phyloP scores from a whole-genome alignment of 2,329 filamentous ascomycete genomes.

The Aspergillus costaricaensis region DNA sequence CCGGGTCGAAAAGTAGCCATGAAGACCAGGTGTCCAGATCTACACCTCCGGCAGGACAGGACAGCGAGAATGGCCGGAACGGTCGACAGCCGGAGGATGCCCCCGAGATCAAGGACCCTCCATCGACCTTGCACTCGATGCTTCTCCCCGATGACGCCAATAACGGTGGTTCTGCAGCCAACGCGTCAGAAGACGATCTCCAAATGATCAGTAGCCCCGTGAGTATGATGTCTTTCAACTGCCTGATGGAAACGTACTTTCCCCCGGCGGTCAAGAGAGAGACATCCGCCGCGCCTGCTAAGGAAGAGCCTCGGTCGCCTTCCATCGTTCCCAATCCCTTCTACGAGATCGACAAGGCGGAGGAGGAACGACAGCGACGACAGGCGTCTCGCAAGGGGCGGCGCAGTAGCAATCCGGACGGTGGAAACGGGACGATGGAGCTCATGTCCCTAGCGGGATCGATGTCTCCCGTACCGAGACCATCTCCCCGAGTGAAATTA shows the following conservation, averaged over 20 bases:
- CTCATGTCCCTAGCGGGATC: constrained; percentile 7
- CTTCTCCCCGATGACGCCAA: constrained; percentile 11
- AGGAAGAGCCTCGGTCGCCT: constrained; percentile 4
- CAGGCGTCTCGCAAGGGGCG: constrained; percentile 10
- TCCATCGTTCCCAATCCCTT: constrained; percentile 35
- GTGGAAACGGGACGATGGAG: constrained; percentile 10
- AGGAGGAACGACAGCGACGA: constrained; percentile 16
- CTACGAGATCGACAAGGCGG: constrained; percentile 30
- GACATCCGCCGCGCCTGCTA: background rate
- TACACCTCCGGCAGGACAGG: background rate
- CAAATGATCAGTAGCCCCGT: constrained; percentile 19
- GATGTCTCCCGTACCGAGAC: constrained; percentile 13
- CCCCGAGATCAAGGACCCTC: background rate
- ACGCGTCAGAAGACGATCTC: constrained; percentile 14
- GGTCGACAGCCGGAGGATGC: background rate
- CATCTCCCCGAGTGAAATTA: background rate
- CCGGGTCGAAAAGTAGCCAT: background rate
- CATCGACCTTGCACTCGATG: constrained; percentile 10
- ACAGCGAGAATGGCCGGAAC: constrained; percentile 6
- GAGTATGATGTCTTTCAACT: constrained; percentile 13
- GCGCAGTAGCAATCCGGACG: background rate
- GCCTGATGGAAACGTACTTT: constrained; percentile 13
- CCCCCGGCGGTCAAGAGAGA: background rate
- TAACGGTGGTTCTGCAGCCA: background rate
- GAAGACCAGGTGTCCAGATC: background rate